phyloP scores from a whole-genome alignment of 2,329 filamentous ascomycete species.

The Aaosphaeria arxii region DNA sequence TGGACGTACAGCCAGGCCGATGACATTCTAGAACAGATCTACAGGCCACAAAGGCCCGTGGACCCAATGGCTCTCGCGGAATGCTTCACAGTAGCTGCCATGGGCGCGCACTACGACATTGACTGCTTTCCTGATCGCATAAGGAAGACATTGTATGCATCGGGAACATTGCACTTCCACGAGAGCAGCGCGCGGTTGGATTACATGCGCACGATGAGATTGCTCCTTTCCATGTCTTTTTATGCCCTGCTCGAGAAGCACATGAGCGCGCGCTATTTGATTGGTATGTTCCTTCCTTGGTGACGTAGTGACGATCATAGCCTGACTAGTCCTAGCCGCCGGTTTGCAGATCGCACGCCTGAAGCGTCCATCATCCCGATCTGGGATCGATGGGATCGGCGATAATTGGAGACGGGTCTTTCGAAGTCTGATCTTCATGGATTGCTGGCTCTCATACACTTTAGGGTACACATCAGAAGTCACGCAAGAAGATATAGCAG shows the following conservation, averaged over 20 bases:
- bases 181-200: slow-evolving; percentile 26
- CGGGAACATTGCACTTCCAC: slow-evolving; percentile 31
- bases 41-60: slow-evolving; percentile 20
- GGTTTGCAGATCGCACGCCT: slow-evolving; percentile 36
- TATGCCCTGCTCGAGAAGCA: slow-evolving; percentile 38
- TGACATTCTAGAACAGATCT: slow-evolving; percentile 33
- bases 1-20: slow-evolving; percentile 30
- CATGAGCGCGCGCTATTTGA: slow-evolving; percentile 35
- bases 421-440: slow-evolving; percentile 38
- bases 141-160: slow-evolving; percentile 29
- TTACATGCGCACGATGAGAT: slow-evolving; percentile 33
- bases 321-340: slow-evolving; percentile 20
- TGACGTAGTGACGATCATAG: background rate
- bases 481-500: slow-evolving; percentile 23
- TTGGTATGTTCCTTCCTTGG: slow-evolving; percentile 22
- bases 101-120: slow-evolving; percentile 37
- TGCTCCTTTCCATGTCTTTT: slow-evolving; percentile 33
- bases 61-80: slow-evolving; percentile 34
- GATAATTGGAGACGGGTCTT: slow-evolving; percentile 27
- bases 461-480: slow-evolving; percentile 34
- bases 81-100: slow-evolving; percentile 34
- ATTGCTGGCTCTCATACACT: slow-evolving; percentile 38
- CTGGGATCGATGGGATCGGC: background rate
- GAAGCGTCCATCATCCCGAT: slow-evolving; percentile 14
- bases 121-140: slow-evolving; percentile 32